Conservation (phyloP, 192 early-diverging fungal species). For the Allomyces arbusculus region DNA sequence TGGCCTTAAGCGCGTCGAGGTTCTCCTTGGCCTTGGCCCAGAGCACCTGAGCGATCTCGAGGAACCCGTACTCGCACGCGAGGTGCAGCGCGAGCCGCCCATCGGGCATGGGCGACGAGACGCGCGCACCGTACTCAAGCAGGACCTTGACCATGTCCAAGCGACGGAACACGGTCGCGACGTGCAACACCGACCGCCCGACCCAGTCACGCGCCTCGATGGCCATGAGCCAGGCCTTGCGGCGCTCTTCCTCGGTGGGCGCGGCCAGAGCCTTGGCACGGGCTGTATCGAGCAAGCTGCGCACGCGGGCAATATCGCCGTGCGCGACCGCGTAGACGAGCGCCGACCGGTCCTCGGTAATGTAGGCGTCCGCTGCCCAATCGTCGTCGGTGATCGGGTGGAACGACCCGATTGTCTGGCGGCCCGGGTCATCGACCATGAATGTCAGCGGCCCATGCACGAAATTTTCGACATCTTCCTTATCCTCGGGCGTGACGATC, state of each 20-base stretch:
- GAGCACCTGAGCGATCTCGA: conserved; percentile 8
- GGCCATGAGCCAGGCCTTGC: conserved; percentile 1
- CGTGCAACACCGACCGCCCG: conserved; percentile 7
- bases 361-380: conserved; percentile 10
- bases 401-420: conserved; percentile 10
- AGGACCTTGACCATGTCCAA: conserved; percentile 2
- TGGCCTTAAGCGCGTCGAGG: neutral
- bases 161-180: conserved; percentile 8
- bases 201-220: conserved; percentile 8
- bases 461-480: conserved; percentile 7
- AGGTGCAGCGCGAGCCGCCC: conserved; percentile 8
- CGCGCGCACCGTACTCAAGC: conserved; percentile 5
- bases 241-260: neutral
- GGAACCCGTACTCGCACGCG: conserved; percentile 8
- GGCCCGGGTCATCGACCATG: conserved; percentile 11
- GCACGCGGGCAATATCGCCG: conserved; percentile 1
- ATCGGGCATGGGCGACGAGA: conserved; percentile 8
- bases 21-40: conserved; percentile 2
- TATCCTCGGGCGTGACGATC: conserved; percentile 5
- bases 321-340: conserved; percentile 6
- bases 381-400: conserved; percentile 14
- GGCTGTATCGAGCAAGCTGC: neutral
- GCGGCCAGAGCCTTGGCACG: neutral
- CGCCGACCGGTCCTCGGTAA: neutral
- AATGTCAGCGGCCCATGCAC: conserved; percentile 8